Conservation (phyloP, 192 early-diverging fungal genomes). For the Dissophora globulifera region DNA sequence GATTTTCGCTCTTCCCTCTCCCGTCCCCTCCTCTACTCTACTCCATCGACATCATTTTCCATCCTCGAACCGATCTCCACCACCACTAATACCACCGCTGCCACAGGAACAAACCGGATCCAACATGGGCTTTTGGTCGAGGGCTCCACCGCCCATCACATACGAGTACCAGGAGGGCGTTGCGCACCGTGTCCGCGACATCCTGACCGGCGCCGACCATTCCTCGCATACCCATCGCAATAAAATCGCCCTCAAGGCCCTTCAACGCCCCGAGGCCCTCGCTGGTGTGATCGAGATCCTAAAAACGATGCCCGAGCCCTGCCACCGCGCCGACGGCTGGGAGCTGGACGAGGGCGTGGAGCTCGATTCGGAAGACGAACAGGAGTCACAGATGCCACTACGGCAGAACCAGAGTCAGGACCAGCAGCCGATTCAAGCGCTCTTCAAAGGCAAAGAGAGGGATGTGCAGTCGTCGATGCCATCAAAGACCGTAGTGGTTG, state of each 20-base stretch:
- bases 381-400: neutral
- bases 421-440: neutral
- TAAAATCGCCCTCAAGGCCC: slow-evolving; percentile 53
- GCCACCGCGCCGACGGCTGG: slow-evolving; percentile 21
- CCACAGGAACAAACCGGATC: too few species aligned
- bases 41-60: too few species aligned
- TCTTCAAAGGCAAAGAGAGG: neutral
- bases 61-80: too few species aligned
- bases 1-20: too few species aligned
- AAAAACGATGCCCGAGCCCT: slow-evolving; percentile 55
- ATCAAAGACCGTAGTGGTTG: slow-evolving; percentile 16
- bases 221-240: slow-evolving; percentile 3
- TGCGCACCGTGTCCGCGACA: slow-evolving; percentile 51
- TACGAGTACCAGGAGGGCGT: slow-evolving; percentile 53
- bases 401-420: neutral
- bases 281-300: slow-evolving; percentile 50
- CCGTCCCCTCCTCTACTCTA: too few species aligned
- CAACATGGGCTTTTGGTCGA: slow-evolving; percentile 38
- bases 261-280: slow-evolving; percentile 43
- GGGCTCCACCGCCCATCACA: slow-evolving; percentile 22
- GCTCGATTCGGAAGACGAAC: slow-evolving; percentile 12
- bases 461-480: too few species aligned
- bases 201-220: slow-evolving; percentile 47
- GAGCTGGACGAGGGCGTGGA: slow-evolving; percentile 24
- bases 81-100: too few species aligned